These are phyloP conservation scores for Sclerotinia trifoliorum DNA, from an alignment of 2,329 filamentous ascomycete genomes.

Conservation along the genomic window DNA sequence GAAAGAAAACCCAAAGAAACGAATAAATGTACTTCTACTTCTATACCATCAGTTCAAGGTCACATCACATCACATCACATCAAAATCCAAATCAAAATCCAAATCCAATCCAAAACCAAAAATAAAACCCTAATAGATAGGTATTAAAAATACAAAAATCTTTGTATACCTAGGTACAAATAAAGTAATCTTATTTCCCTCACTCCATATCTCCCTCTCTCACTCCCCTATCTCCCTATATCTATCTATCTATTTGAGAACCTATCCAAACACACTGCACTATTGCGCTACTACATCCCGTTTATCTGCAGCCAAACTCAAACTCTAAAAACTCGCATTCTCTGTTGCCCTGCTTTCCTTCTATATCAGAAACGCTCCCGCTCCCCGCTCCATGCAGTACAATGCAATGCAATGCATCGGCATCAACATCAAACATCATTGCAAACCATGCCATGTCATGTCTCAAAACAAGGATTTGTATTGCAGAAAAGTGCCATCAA, in stretches of 20 bases:
- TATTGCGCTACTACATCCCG: neutral
- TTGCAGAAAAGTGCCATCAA: neutral
- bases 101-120: too few species aligned
- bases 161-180: slow-evolving; percentile 10
- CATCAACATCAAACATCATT: neutral
- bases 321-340: neutral
- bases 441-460: slow-evolving; percentile 4
- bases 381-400: slow-evolving; percentile 5
- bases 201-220: too few species aligned
- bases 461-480: neutral
- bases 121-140: too few species aligned
- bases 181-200: neutral
- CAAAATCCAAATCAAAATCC: too few species aligned
- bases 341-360: neutral
- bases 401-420: neutral
- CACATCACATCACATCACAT: too few species aligned
- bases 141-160: too few species aligned
- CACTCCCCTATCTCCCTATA: too few species aligned
- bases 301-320: neutral
- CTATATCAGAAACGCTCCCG: slow-evolving; percentile 11
- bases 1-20: neutral
- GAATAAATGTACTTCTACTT: slow-evolving; percentile 8
- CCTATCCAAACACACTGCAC: neutral
- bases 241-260: neutral
- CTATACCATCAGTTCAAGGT: too few species aligned